Base-by-base conservation (phyloP, 495 filamentous ascomycete genomes). In the Xylaria telfairii region DNA sequence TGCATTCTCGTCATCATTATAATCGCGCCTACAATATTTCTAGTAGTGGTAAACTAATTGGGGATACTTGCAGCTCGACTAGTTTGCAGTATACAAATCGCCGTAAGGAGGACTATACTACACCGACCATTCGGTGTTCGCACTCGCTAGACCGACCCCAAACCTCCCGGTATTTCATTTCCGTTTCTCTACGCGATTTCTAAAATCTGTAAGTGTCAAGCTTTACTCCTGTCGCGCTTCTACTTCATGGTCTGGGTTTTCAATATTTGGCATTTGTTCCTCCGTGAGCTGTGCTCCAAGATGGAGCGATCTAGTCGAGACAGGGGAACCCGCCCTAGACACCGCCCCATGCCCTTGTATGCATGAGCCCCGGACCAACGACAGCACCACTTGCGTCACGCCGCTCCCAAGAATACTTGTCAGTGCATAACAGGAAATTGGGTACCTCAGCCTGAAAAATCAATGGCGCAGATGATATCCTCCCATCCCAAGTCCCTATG, bases 261-360 rank as follows among this genome's bases (percentile, higher is more conserved):
- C 49, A 37, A 53, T 51, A 5, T 34, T 44, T 47, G 32, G 37
- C 61, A 37, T 6, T 34, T 21, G 47, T 24, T 26, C 24, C 26
- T 47, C 3, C 17, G 57, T 24, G 64, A 59, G 26, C 53, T 8
- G 32, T 9, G 37, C 66, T 47, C 53, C 21, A 63, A 44, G 21
- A 62, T 54, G 59, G 67, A 63, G 67, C 67, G 34, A 53, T 34
- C 67, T 24, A 49, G 67, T 47, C 57, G 67, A 39, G 67, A 63
- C 67, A 63, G 67, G 67, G 67, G 57, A 69, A 54, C 56, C 66
- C n/a, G 42, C 66, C 67, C 67, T 62, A 63, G 67, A 34, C 57
- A 53, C 8, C 34, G 21, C 59, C 42, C 67, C 67, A 69, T 69
- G 67, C 67, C 67, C 57, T 63, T 53, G 57, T 69, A 63, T 62